Evolutionary conservation across 2,329 filamentous ascomycete species (phyloP).

Genomic region (Neonectria punicea): DNA sequence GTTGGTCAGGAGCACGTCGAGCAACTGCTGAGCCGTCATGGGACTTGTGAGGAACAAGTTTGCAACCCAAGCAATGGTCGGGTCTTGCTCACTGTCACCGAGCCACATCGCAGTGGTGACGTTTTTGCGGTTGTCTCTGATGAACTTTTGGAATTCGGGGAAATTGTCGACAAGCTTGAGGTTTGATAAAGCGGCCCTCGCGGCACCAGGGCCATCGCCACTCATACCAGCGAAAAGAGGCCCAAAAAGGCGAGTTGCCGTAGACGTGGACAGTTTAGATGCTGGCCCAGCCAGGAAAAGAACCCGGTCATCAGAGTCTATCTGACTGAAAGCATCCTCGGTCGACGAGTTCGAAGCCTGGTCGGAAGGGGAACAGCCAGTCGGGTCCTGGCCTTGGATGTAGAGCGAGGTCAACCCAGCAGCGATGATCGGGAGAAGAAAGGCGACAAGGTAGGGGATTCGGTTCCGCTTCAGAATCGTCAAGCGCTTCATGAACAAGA

Average conservation of each 20-base stretch:
- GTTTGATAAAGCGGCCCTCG: slow-evolving; percentile 35
- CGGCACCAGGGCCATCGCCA: slow-evolving; percentile 32
- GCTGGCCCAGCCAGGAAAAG: slow-evolving; percentile 48
- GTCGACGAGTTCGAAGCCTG: slow-evolving; percentile 55
- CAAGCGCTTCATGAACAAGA: slow-evolving; percentile 81
- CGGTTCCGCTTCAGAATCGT: slow-evolving; percentile 83
- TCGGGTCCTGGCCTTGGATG: slow-evolving; percentile 65
- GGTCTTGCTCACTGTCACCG: slow-evolving; percentile 65
- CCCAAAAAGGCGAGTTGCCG: slow-evolving; percentile 48
- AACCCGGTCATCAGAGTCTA: slow-evolving; percentile 37
- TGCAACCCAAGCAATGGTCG: slow-evolving; percentile 77
- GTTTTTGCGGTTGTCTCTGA: slow-evolving; percentile 71
- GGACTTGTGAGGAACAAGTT: slow-evolving; percentile 67
- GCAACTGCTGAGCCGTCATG: slow-evolving; percentile 72
- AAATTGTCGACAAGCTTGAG: slow-evolving; percentile 70
- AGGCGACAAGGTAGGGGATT: slow-evolving; percentile 78
- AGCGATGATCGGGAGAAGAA: slow-evolving; percentile 82
- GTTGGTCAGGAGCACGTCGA: slow-evolving; percentile 74
- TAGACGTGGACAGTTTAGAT: slow-evolving; percentile 49
- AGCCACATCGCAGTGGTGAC: slow-evolving; percentile 83
- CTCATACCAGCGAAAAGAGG: slow-evolving; percentile 52
- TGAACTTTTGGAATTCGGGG: slow-evolving; percentile 73
- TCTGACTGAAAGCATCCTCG: slow-evolving; percentile 53
- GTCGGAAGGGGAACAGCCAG: slow-evolving; percentile 62
- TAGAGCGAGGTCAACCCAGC: slow-evolving; percentile 84